Base-by-base conservation (phyloP, 2,329 filamentous ascomycete species). In the Phaeosphaeriaceae sp. region DNA sequence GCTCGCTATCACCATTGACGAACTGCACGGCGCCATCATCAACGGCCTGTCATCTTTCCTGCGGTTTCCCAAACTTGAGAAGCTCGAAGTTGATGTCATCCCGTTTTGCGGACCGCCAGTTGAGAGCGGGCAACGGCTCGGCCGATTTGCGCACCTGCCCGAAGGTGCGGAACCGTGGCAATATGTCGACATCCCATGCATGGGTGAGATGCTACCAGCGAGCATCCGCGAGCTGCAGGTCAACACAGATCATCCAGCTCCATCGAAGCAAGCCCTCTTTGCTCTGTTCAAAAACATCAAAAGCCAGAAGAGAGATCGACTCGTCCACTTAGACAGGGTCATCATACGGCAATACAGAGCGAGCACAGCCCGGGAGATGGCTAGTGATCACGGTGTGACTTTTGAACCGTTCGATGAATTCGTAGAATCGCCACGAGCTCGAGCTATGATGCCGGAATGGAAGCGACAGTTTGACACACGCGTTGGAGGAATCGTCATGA, bases 91-190 rank as follows among this genome's bases (percentile, higher is more conserved):
- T 2, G 74, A 76, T 24, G 63, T 76, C 1, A 49, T 54, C 20
- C 58, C 72, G 9, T 76, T 76, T 52, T 73, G 71, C 19, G 74
- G 74, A 0, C 74, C 74, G 7, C 74, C 74, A 2, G 41, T 76
- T 2, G 73, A 75, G 55, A 74, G 71, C 44, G 74, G 73, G 1
- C 74, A 76, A 44, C 63, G 63, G 7, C 63, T 59, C 2, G 74
- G 74, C 15, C 36, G 58, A 13, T 51, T 69, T 17, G 46, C 61
- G 9, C 51, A 50, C 9, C 19, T 67, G 1, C 73, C 73, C 1
- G 47, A 60, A 2, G 71, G 68, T 1, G 66, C 63, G 3, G 53
- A 1, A 19, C 57, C 66, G 1, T 76, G 74, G 74, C 53, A 59
- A 1, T 55, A 71, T 22, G 45, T 61, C 31, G 74, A 76, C 24